Conservation (phyloP, 2,329 filamentous ascomycete species). For the Pseudocercospora macadamiae region DNA sequence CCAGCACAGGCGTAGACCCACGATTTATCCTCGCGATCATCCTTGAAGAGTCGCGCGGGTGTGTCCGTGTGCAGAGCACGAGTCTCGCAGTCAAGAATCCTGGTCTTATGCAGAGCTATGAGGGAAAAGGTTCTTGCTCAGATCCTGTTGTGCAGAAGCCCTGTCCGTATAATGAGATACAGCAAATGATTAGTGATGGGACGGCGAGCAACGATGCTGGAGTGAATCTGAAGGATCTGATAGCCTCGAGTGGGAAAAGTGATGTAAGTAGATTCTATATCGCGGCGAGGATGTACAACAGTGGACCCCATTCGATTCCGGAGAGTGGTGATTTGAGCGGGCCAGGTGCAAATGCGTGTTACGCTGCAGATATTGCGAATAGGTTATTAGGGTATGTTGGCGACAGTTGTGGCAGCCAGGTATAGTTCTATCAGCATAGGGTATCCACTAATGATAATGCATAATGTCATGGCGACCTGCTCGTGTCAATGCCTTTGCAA, state of each 20-base stretch:
- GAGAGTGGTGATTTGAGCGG: slow-evolving; percentile 8
- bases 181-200: slow-evolving; percentile 48
- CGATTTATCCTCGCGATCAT: slow-evolving; percentile 47
- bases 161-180: slow-evolving; percentile 43
- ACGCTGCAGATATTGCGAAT: slow-evolving; percentile 23
- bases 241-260: slow-evolving; percentile 32
- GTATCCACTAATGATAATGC: slow-evolving; percentile 2
- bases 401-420: neutral
- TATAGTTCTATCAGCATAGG: neutral
- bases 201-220: slow-evolving; percentile 44
- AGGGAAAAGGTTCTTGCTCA: slow-evolving; percentile 35
- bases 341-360: slow-evolving; percentile 9
- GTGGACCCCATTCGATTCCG: slow-evolving; percentile 36
- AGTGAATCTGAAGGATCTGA: slow-evolving; percentile 46
- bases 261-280: slow-evolving; percentile 48
- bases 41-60: slow-evolving; percentile 51
- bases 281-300: slow-evolving; percentile 54
- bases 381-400: slow-evolving; percentile 16
- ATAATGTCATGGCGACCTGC: neutral
- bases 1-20: slow-evolving; percentile 39
- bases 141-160: slow-evolving; percentile 37
- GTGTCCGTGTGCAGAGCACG: slow-evolving; percentile 47
- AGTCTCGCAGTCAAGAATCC: slow-evolving; percentile 46
- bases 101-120: slow-evolving; percentile 50
- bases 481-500: slow-evolving; percentile 17